Conservation (phyloP, 2,329 filamentous ascomycete species). For the Aspergillus brunneoviolaceus region DNA sequence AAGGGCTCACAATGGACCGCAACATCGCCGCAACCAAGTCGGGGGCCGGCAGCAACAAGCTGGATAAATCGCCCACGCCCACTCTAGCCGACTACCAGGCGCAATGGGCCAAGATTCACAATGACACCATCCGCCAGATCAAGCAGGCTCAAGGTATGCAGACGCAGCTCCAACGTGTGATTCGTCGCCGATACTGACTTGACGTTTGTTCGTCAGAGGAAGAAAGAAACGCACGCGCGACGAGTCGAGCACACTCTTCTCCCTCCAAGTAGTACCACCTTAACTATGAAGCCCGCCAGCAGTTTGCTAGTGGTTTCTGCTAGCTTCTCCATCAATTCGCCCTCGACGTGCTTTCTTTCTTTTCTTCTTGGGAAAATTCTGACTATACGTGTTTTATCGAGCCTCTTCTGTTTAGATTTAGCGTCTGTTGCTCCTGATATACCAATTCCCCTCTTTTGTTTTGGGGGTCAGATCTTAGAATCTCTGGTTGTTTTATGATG, state of each 20-base stretch:
- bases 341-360: background rate
- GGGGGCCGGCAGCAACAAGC: background rate
- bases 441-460: background rate
- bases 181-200: background rate
- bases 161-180: background rate
- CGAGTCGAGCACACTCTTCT: background rate
- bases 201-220: background rate
- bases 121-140: constrained; percentile 18
- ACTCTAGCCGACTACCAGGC: constrained; percentile 15
- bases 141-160: constrained; percentile 15
- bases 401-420: background rate
- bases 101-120: constrained; percentile 18
- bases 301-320: too few species aligned
- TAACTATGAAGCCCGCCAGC: background rate
- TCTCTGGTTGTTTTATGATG: background rate
- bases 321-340: background rate
- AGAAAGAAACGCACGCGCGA: constrained; percentile 1
- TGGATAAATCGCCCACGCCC: background rate
- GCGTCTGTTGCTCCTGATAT: background rate
- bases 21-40: background rate
- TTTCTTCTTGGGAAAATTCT: background rate
- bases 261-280: background rate
- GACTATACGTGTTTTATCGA: background rate
- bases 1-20: constrained; percentile 8
- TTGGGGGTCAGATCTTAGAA: background rate